Conservation (phyloP, 2,329 filamentous ascomycete genomes). For the Arthrobotrys megalospora region DNA sequence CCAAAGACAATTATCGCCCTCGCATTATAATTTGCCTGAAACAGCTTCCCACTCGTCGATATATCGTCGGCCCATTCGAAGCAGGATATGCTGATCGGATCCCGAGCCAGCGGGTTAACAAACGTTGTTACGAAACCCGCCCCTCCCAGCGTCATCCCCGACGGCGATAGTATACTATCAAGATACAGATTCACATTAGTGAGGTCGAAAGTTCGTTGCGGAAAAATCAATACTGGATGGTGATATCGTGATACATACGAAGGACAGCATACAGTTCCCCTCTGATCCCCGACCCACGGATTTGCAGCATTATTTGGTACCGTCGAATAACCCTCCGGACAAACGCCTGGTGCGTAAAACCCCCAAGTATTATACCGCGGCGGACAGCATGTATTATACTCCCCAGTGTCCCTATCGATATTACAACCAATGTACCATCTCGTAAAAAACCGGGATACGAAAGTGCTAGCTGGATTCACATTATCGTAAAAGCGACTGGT, state of each 20-base stretch:
- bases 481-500: conserved; percentile 32
- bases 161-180: conserved; percentile 31
- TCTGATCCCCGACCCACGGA: conserved; percentile 51
- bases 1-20: conserved; percentile 52
- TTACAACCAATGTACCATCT: conserved; percentile 54
- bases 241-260: conserved; percentile 23
- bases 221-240: no score
- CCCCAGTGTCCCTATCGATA: conserved; percentile 32
- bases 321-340: conserved; percentile 43
- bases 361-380: conserved; percentile 56
- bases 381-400: conserved; percentile 52
- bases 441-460: conserved; percentile 36
- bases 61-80: conserved; percentile 30
- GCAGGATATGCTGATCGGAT: conserved; percentile 47
- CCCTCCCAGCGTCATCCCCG: neutral
- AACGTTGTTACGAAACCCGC: conserved; percentile 30
- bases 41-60: conserved; percentile 17
- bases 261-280: conserved; percentile 54
- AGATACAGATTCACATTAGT: no score
- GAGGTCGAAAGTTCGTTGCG: neutral
- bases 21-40: conserved; percentile 46
- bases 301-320: conserved; percentile 29
- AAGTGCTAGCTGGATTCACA: neutral
- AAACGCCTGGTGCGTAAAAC: conserved; percentile 48
- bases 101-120: conserved; percentile 35